phyloP scores from a whole-genome alignment of 2,329 filamentous ascomycete genomes.

The Sporothrix sp. region DNA sequence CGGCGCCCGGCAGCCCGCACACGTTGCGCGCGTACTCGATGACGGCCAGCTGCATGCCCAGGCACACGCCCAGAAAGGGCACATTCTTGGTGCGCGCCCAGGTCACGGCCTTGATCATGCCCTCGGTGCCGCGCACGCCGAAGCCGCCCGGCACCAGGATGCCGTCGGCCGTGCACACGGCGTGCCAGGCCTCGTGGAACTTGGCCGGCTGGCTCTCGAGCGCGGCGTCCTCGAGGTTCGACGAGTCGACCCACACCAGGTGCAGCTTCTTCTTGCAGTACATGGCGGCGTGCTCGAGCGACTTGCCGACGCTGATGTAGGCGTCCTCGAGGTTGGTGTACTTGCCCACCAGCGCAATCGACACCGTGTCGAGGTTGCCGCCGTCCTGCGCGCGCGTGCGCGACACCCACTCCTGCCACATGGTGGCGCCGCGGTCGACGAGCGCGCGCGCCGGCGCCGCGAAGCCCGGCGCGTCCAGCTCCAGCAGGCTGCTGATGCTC shows the following conservation, averaged over 20 bases:
- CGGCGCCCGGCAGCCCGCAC: conserved; percentile 49
- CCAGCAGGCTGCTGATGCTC: conserved; percentile 41
- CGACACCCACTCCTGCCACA: conserved; percentile 65
- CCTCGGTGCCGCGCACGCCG: conserved; percentile 70
- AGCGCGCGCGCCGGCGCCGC: conserved; percentile 44
- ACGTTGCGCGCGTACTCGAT: conserved; percentile 78
- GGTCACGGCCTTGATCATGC: conserved; percentile 80
- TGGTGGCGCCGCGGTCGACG: conserved; percentile 54
- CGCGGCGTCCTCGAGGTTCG: conserved; percentile 64
- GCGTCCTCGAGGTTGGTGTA: conserved; percentile 79
- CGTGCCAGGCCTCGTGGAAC: conserved; percentile 80
- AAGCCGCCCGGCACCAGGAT: conserved; percentile 69
- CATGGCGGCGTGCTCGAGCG: conserved; percentile 88
- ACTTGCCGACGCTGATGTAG: conserved; percentile 68
- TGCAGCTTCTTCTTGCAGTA: conserved; percentile 69
- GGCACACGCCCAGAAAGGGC: conserved; percentile 81
- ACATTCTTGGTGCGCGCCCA: conserved; percentile 76
- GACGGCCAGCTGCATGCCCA: conserved; percentile 88
- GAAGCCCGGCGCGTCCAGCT: conserved; percentile 46
- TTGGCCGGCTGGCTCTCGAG: conserved; percentile 53
- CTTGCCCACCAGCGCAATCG: conserved; percentile 85
- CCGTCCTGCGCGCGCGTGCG: conserved; percentile 40
- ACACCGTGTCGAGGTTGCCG: conserved; percentile 54
- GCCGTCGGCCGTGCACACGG: conserved; percentile 58
- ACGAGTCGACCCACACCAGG: conserved; percentile 75